Evolutionary conservation across 2,329 filamentous ascomycete species (phyloP), one percentile per base, ranked within the genome.

Genomic region (Aspergillus terreus): DNA sequence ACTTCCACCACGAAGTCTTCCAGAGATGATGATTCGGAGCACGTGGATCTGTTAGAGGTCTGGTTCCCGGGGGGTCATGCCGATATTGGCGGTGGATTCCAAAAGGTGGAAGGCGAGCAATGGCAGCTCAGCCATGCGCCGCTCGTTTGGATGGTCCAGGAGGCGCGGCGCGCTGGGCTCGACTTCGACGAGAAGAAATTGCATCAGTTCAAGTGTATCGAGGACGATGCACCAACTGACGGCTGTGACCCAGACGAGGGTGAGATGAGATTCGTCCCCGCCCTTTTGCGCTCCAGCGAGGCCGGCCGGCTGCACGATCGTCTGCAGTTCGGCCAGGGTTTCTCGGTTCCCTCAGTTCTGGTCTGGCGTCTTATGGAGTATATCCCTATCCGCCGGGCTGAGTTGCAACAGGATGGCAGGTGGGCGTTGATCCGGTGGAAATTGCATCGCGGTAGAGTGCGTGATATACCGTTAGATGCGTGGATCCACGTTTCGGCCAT

Each of bases 341-440:
- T 87, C 4, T 67, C 76, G 0, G 54, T 56, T 21, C 50, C 73
- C 2, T 81, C 83, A 0, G 86, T 90, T 0, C 59, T 86, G 0
- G 79, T 78, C 1, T 92, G 88, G 88, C 86, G 83, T 30, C 65
- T 89, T 19, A 89, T 92, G 88, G 89, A 92, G 63, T 91, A 87
- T 65, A 74, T 92, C 19, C 89, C 88, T 0, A 92, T 92, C 71
- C 80, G 86, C 1, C 78, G 89, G 21, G 92, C 92, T 86, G 88
- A 92, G 59, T 73, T 92, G 6, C 83, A 84, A 55, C 52, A 74
- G 0, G 86, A 92, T 55, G 87, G 87, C 0, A 82, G 82, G 0
- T 94, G 89, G 89, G 85, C 83, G 67, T 85, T 87, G 0, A 92
- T 92, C 58, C 78, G 83, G 6, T 92, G 88, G 87, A 89, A 89